A percentile compares a stretch with the other conserved stretches of the same genome.
Evolutionary conservation across 2,329 filamentous ascomycete species (phyloP).

Genomic region (Sporothrix inflata): DNA sequence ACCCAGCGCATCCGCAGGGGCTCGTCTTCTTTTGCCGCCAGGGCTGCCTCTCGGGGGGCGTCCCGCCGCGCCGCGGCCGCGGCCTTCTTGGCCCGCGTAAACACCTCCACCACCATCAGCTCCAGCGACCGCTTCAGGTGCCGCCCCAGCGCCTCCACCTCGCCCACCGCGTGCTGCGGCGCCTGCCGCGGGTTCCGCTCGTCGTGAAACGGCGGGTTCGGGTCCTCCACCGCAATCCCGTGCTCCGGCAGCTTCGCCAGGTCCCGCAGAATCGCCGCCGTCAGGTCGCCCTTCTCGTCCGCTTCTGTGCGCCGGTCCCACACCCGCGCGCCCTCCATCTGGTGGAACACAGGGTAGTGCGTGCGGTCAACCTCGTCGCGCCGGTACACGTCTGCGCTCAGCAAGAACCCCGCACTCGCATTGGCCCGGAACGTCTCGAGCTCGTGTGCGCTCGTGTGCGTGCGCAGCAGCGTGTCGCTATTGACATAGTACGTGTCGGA

Average conservation of each 20-base stretch:
- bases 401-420: conserved; percentile 75
- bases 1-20: conserved; percentile 90
- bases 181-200: conserved; percentile 82
- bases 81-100: conserved; percentile 73
- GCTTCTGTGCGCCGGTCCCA: conserved; percentile 71
- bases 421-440: conserved; percentile 76
- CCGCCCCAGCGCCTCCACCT: conserved; percentile 78
- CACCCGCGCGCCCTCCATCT: conserved; percentile 93
- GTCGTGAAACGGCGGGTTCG: conserved; percentile 74
- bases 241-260: conserved; percentile 73
- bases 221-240: conserved; percentile 77
- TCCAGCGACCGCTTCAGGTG: conserved; percentile 91
- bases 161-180: conserved; percentile 69
- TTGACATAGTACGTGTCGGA: conserved; percentile 98
- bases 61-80: conserved; percentile 47
- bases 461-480: conserved; percentile 78
- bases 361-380: conserved; percentile 92
- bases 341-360: conserved; percentile 97
- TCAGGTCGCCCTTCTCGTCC: conserved; percentile 61
- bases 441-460: conserved; percentile 94
- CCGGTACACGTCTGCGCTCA: conserved; percentile 93
- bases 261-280: conserved; percentile 69
- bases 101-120: conserved; percentile 86
- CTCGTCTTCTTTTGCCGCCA: conserved; percentile 56
- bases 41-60: no score